Percentiles rank a stretch among this genome's conserved stretches.
phyloP scores from a whole-genome alignment of 1,284 basidiomycete genomes.

The Ganoderma leucocontextum region DNA sequence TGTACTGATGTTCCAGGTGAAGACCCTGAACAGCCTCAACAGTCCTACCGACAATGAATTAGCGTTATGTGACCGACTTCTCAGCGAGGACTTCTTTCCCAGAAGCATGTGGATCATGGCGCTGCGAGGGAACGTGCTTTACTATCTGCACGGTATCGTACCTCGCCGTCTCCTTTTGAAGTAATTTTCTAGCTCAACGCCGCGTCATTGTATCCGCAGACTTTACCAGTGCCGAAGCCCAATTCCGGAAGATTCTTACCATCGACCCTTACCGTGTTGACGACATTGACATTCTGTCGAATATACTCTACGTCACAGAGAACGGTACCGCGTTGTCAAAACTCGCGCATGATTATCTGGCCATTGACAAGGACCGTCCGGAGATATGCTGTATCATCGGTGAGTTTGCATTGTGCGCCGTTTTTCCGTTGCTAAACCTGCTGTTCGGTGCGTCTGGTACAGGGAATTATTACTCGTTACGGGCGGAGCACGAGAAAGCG shows the following conservation, averaged over 20 bases:
- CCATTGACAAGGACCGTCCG: slow-evolving; percentile 89
- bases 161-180: slow-evolving; percentile 9
- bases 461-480: slow-evolving; percentile 97
- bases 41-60: slow-evolving; percentile 86
- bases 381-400: slow-evolving; percentile 96
- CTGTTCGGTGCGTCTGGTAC: neutral
- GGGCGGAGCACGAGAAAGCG: slow-evolving; percentile 94
- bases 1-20: slow-evolving; percentile 89
- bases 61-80: slow-evolving; percentile 79
- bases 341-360: slow-evolving; percentile 91
- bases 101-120: slow-evolving; percentile 88
- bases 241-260: slow-evolving; percentile 84
- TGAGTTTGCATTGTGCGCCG: slow-evolving; percentile 47
- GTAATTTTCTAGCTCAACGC: slow-evolving; percentile 11
- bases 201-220: slow-evolving; percentile 56
- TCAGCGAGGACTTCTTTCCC: slow-evolving; percentile 79
- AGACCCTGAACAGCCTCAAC: slow-evolving; percentile 91
- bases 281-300: slow-evolving; percentile 96
- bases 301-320: slow-evolving; percentile 96
- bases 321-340: slow-evolving; percentile 89
- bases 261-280: slow-evolving; percentile 93
- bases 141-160: slow-evolving; percentile 82
- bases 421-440: neutral
- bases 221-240: slow-evolving; percentile 82
- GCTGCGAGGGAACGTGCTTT: slow-evolving; percentile 85